Conservation (phyloP, 148 eudicot genomes). For the Diospyros lotus region DNA sequence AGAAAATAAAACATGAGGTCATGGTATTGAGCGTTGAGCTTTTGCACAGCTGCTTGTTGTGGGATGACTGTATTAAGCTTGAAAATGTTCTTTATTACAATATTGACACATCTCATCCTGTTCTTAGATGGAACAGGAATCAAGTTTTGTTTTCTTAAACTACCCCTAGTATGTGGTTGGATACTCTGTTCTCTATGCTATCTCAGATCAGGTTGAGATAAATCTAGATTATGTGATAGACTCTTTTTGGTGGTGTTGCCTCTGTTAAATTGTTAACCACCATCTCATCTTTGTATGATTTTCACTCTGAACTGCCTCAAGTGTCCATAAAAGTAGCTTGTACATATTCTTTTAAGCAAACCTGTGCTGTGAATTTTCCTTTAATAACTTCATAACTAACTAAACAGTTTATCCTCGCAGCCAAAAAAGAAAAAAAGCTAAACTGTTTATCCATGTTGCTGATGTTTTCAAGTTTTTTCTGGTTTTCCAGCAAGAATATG, state of each 20-base stretch:
- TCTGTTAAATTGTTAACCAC: no score
- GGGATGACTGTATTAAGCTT: not conserved
- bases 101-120: not conserved
- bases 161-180: not conserved
- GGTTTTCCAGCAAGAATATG: constrained; percentile 42
- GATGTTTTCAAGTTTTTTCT: constrained; percentile 10
- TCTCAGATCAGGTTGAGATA: not conserved
- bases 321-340: not conserved
- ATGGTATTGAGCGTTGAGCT: no score
- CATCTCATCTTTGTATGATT: no score
- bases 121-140: not conserved
- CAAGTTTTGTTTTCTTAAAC: not conserved
- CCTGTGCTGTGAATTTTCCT: not conserved
- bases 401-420: no score
- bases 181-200: not conserved
- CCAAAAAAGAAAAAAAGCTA: not conserved
- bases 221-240: not conserved
- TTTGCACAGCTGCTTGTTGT: not conserved
- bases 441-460: not conserved
- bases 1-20: no score
- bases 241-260: not conserved
- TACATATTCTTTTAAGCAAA: not conserved
- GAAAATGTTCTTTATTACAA: not conserved
- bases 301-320: not conserved
- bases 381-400: not conserved